Base-by-base conservation (phyloP, 2,329 filamentous ascomycete species). In the Gnomoniopsis smithogilvyi region DNA sequence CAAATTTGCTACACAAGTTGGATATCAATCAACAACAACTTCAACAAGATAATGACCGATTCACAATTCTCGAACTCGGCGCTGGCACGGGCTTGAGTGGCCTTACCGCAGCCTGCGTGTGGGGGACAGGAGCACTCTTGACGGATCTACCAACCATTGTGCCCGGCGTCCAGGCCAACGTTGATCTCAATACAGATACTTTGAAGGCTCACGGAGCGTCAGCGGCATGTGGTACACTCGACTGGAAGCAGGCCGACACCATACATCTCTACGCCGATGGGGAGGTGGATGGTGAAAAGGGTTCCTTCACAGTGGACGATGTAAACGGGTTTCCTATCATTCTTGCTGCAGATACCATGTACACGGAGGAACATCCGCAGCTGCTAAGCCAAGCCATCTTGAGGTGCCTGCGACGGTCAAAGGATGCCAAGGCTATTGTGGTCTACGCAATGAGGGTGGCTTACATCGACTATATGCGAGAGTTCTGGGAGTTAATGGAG, bases 401-500 rank as follows among this genome's bases (percentile, higher is more conserved):
- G 22, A 56, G 54, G 22, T 62, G 60, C 24, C 17, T 62, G 3
- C 56, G 60, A 15, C 41, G 46, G 34, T 56, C 60, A 3, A 22
- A 46, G 7, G 12, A 45, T 15, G 49, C 60, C 6, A 51, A 45
- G 1, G 60, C 60, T 2, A 41, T 62, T 4, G 60, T 62, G 49
- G 58, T 62, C 26, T 62, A 59, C 21, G 56, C 60, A 3, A 56
- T 62, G 56, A 30, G 60, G 19, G 58, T 62, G 6, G 60, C 60
- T 3, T 62, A 62, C n/a, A 60, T 62, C 38, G 56, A 62, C 22
- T 50, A 62, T 17, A 62, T 62, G 46, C 24, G 57, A 22, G 60
- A 59, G 17, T 62, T 62, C 24, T 62, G 60, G 60, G 57, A 62
- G n/a, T 50, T 62, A 36, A 62, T 62, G 60, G 60, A 60, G 36